Conservation (phyloP, 495 filamentous ascomycete genomes). For the Tuber microsphaerosporum region DNA sequence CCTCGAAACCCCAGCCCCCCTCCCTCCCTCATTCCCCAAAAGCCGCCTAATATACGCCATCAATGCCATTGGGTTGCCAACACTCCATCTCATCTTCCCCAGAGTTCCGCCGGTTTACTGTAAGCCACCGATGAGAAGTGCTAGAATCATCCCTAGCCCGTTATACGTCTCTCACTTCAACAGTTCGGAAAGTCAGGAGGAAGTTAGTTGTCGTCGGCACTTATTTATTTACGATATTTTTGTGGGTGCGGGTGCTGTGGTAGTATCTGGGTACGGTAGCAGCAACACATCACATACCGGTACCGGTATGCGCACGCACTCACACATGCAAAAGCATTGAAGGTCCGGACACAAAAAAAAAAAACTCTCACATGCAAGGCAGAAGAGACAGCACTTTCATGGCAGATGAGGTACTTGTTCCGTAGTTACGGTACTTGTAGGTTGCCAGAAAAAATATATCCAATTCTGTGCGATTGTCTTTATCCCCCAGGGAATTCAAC, state of each 20-base stretch:
- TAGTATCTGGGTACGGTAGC: not conserved
- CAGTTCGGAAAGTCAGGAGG: not conserved
- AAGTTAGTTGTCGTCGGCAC: not conserved
- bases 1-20: not conserved
- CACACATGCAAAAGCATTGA: not conserved
- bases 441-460: not conserved
- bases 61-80: not conserved
- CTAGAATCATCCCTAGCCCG: not conserved
- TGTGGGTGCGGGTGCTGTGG: not conserved
- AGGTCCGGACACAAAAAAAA: not conserved
- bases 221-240: slow-evolving; percentile 1
- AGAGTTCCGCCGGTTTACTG: not conserved
- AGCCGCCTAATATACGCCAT: not conserved
- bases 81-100: slow-evolving; percentile 2
- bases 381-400: not conserved
- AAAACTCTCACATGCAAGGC: not conserved
- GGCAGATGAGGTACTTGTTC: not conserved
- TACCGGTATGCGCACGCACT: not conserved
- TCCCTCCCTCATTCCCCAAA: not conserved
- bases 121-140: slow-evolving; percentile 3
- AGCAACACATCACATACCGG: not conserved
- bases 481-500: not conserved
- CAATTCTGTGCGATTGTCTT: not conserved
- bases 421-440: not conserved
- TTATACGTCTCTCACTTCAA: not conserved